Base-by-base conservation (phyloP, 2,329 filamentous ascomycete genomes). In the Calonectria pteridis region DNA sequence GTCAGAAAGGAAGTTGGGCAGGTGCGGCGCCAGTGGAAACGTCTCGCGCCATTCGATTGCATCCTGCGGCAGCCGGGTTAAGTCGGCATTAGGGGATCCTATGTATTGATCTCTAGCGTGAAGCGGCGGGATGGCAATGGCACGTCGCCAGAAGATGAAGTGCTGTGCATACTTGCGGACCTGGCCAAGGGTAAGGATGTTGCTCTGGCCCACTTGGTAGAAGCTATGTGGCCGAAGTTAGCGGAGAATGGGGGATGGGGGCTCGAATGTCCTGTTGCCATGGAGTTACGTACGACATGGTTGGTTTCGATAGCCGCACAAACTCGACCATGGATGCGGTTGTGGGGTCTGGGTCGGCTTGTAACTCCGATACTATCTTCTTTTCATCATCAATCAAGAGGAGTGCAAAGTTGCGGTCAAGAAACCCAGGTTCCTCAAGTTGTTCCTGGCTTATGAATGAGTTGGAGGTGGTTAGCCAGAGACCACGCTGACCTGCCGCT, bases 101-200 rank as follows among this genome's bases (percentile, higher is more conserved):
- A 98, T 94, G 84, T 98, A 99, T 14, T 93, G 94, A 82, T 98
- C 96, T 62, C 96, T 91, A 53, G 94, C 94, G 81, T 98, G 95
- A 7, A 99, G 90, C 0, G 97, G 97, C 6, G 95, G 94, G 50
- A 98, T 96, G 20, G 96, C 94, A 73, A 97, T 94, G 59, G 96
- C 97, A 71, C 96, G 93, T 29, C 97, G 93, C 96, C 96, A 98
- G 85, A 97, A 98, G 74, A 98, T 95, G 75, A 99, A 93, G 85
- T 98, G 97, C 72, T 95, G 94, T 13, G 96, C 95, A 75, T 98
- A 94, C 78, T 95, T 93, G 76, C 96, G 93, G 75, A 98, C 93
- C 78, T 98, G 94, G 37, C 91, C 89, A 1, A 97, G 89, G 4
- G 94, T 92, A 67, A 98, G 93, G 26, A 93, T 90, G 66, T 94